Evolutionary conservation across 2,329 filamentous ascomycete genomes (phyloP), one percentile per base, ranked within the genome.

Genomic region (Aspergillus calidoustus): DNA sequence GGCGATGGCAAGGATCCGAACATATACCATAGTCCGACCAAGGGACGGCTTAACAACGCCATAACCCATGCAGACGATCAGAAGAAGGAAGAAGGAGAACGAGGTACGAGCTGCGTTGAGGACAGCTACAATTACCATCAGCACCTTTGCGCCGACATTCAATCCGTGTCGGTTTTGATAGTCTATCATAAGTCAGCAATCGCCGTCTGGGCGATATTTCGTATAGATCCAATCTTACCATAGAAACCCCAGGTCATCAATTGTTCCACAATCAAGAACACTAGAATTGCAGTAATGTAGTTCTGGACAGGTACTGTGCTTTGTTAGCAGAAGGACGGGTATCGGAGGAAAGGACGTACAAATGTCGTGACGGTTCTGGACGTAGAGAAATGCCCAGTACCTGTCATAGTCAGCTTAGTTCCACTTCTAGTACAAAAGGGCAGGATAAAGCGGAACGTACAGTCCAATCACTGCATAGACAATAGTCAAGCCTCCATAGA

Each of bases 61-160:
- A 71, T 99, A 99, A 34, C 95, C 95, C 95, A 99, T 99, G 78
- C 95, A 99, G 34, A 99, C 95, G 68, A 99, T 98, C 57, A 99
- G 88, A 8, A 99, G 85, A 54, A 99, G 83, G 83, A 99, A 99
- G 83, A 99, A 99, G 0, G 94, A 97, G 76, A 99, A 98, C 0
- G 94, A 97, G 79, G 98, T 99, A 66, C 95, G 87, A 59, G 89
- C 93, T 5, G 95, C 95, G 74, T 97, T 98, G 49, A 99, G 84
- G 25, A 98, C 84, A 43, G 93, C 93, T n/a, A 97, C 94, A 25
- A 97, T 81, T 19, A 97, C 88, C 79, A 99, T 90, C 60, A 98
- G 83, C 6, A 90, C 90, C 76, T 96, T 97, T 60, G 92, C 88
- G 49, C 91, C 89, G 2, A 90, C 76, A 72, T 93, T 97, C 57